These are phyloP conservation scores for Coemansia sp. DNA, from an alignment of 192 early-diverging fungal species.

Conservation along the genomic window DNA sequence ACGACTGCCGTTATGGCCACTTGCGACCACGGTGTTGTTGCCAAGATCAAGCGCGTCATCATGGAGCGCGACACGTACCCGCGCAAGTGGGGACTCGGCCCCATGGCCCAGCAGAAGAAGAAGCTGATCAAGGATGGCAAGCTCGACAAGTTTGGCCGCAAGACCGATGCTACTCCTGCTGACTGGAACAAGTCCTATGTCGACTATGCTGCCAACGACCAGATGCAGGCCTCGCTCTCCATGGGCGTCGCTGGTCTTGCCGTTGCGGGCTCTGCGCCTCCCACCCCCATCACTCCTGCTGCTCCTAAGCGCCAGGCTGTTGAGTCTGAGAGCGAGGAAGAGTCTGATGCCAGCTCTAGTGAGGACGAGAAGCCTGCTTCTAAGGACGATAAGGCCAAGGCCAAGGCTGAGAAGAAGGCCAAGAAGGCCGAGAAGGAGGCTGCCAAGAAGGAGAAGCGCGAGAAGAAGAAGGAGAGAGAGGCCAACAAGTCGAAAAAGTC, in stretches of 20 bases:
- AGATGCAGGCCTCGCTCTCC: constrained; percentile 4
- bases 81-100: constrained; percentile 95
- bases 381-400: constrained; percentile 3
- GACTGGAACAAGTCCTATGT: constrained; percentile 81
- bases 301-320: constrained; percentile 33
- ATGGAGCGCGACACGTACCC: constrained; percentile 99
- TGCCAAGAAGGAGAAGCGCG: constrained; percentile 35
- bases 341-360: constrained; percentile 36
- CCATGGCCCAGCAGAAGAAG: constrained; percentile 96
- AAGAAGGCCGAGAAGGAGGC: constrained; percentile 27
- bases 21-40: constrained; percentile 94
- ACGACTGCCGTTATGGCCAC: constrained; percentile 96
- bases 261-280: not conserved
- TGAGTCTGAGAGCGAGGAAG: constrained; percentile 30
- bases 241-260: not conserved
- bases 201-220: constrained; percentile 56
- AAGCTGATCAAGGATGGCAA: constrained; percentile 97
- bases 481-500: constrained; percentile 37
- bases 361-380: constrained; percentile 10
- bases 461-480: constrained; percentile 38
- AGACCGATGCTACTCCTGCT: constrained; percentile 80
- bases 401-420: constrained; percentile 27
- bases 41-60: constrained; percentile 99
- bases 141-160: constrained; percentile 95
- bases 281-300: not conserved